Base-by-base conservation (phyloP, 192 early-diverging fungal genomes). In the Coemansia sp. region DNA sequence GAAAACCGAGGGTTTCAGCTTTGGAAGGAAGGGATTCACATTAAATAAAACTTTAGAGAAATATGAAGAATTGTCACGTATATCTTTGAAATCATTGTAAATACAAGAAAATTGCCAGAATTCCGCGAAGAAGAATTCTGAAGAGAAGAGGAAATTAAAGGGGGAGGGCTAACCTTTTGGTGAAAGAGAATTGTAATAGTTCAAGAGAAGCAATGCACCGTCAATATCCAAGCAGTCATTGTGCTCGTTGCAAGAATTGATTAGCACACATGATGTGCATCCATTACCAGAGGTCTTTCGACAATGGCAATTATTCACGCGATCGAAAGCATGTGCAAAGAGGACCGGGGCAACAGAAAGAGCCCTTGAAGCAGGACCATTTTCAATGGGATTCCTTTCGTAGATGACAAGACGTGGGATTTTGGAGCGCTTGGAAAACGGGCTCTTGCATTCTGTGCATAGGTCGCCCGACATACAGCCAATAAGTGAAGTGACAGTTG, bases 401-500 rank as follows among this genome's bases (percentile, higher is more conserved):
- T 63, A 76, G 9, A 76, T 38, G 5, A 76, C 42, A 5, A 70
- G 31, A 6, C 68, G 34, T 25, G 72, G 67, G 1, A 31, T 50
- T n/a, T 47, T 59, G n/a, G 62, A 41, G 7, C 61, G 15, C 2
- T 33, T 27, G 0, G 55, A 59, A 36, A 62, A 13, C 19, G 61
- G 74, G 38, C 64, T 63, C 14, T 55, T 67, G 55, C 74, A 76
- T 52, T 59, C 60, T 4, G 74, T 76, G 2, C 40, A 45, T 13
- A 76, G 27, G 15, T 56, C 59, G 4, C 6, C 23, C 4, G 40
- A 2, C 30, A 19, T 20, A 30, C 59, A 66, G 14, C 56, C 50
- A 4, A 56, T 52, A 13, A 50, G 1, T 0, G 15, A 7, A 8
- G 40, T 27, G 22, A 79, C 10, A 0, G 27, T 47, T 19, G 37